Base-by-base conservation (phyloP, 306 rosid species). In the Benincasa hispida region DNA sequence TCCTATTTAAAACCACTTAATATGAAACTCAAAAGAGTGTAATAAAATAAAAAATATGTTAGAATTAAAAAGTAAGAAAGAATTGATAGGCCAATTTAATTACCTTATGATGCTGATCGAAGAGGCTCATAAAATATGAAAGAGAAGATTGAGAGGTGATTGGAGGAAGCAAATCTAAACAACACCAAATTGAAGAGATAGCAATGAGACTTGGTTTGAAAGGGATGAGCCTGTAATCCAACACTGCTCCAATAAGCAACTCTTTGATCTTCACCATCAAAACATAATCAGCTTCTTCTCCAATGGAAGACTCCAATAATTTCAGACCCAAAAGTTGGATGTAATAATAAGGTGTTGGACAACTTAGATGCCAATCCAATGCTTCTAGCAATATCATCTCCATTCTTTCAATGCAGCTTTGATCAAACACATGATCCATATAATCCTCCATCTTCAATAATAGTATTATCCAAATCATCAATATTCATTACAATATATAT, bases 151-250 rank as follows among this genome's bases (percentile, higher is more conserved):
- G 82, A 21, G 84, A 75, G 25, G 21, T 3, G 62, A 32, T 3
- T 67, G 67, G 39, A 15, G 57, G n/a, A 81, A 53, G 8, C 74
- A 54, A 57, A 37, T 81, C 82, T 72, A 84, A 78, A 68, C 74
- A 56, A 73, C 82, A 81, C 59, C 81, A 37, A 57, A 86, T 27
- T 47, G 92, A 80, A 24, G 86, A 84, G 58, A 81, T 61, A 6
- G 89, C 86, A 65, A 86, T 25, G 8, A 84, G 79, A 59, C 89
- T 86, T 66, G 83, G 88, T 66, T 75, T 82, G 65, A 81, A 86
- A 73, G 53, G 74, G 84, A 84, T 24, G 58, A 79, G 9, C 42
- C 65, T 81, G 48, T 55, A 18, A 76, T 88, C 88, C 78, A 80
- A 81, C 61, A 84, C 65, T n/a, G 84, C 80, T 77, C 54, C 78